Percentiles rank a stretch among this genome's conserved stretches.
Conservation (phyloP, 352 stramenopile genomes). For the Globisporangium rhizosaccharum region DNA sequence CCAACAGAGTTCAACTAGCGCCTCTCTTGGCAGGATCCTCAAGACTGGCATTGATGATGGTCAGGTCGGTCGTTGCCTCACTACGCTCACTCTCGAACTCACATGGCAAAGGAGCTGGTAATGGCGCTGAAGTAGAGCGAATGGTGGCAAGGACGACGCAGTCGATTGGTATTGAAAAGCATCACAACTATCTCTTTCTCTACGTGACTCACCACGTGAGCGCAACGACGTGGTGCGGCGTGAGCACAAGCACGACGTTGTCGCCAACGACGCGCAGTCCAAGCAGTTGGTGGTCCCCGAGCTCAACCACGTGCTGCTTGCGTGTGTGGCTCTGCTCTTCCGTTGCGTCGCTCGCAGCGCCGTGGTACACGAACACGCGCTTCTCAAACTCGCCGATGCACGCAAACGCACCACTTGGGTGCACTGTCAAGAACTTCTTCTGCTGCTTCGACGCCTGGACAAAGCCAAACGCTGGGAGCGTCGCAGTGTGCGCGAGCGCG, state of each 20-base stretch:
- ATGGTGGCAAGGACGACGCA: too few relatives aligned
- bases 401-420: conserved; percentile 45
- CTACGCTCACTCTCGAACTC: too few relatives aligned
- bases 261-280: conserved; percentile 46
- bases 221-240: conserved; percentile 33
- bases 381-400: conserved; percentile 76
- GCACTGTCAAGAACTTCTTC: conserved; percentile 78
- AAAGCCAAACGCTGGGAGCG: conserved; percentile 75
- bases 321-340: conserved; percentile 38
- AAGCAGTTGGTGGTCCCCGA: conserved; percentile 58
- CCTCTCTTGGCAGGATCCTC: too few relatives aligned
- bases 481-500: conserved; percentile 37
- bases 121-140: too few relatives aligned
- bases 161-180: too few relatives aligned
- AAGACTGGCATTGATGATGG: too few relatives aligned
- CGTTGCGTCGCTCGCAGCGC: conserved; percentile 18
- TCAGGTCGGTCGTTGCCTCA: too few relatives aligned
- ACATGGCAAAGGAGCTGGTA: too few relatives aligned
- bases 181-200: too few relatives aligned
- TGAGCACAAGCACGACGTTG: conserved; percentile 49
- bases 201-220: conserved; percentile 9
- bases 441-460: conserved; percentile 86
- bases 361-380: conserved; percentile 71
- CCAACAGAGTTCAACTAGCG: too few relatives aligned
- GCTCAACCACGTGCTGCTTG: conserved; percentile 65